A percentile compares a stretch with the other conserved stretches of the same genome.
These are phyloP conservation scores for Xylaria sp. DNA, from an alignment of 2,329 filamentous ascomycete species.

Conservation along the genomic window DNA sequence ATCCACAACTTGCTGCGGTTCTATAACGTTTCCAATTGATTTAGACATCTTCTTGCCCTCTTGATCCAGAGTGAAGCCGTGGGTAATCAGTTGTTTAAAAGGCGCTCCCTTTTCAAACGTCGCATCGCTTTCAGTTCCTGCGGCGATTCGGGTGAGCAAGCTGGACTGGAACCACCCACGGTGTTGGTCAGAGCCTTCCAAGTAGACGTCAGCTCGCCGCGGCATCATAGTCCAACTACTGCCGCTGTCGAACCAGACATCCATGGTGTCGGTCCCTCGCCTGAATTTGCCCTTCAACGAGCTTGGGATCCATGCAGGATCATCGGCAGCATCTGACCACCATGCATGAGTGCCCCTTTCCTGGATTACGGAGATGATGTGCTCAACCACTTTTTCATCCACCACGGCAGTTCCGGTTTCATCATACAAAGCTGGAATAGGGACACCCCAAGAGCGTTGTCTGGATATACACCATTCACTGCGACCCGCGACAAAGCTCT, in stretches of 20 bases:
- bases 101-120: constrained; percentile 64
- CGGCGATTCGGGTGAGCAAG: constrained; percentile 83
- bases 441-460: constrained; percentile 95
- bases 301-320: constrained; percentile 79
- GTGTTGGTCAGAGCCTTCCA: constrained; percentile 96
- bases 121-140: constrained; percentile 57
- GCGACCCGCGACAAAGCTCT: constrained; percentile 86
- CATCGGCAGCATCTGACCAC: constrained; percentile 85
- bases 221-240: constrained; percentile 81
- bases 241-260: constrained; percentile 99
- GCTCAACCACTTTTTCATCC: constrained; percentile 79
- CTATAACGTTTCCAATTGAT: constrained; percentile 88
- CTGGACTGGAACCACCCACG: constrained; percentile 99
- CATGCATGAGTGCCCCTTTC: constrained; percentile 87
- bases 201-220: constrained; percentile 80
- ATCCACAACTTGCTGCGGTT: constrained; percentile 84
- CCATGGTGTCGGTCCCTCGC: constrained; percentile 94
- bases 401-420: constrained; percentile 79
- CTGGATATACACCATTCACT: constrained; percentile 99
- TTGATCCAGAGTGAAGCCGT: constrained; percentile 92
- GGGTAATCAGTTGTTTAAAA: constrained; percentile 90
- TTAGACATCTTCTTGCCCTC: constrained; percentile 99
- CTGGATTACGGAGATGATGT: constrained; percentile 83
- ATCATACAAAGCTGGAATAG: constrained; percentile 90
- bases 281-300: constrained; percentile 69